Evolutionary conservation across 208 protist species (phyloP).

Genomic region (Willaertia magna): DNA sequence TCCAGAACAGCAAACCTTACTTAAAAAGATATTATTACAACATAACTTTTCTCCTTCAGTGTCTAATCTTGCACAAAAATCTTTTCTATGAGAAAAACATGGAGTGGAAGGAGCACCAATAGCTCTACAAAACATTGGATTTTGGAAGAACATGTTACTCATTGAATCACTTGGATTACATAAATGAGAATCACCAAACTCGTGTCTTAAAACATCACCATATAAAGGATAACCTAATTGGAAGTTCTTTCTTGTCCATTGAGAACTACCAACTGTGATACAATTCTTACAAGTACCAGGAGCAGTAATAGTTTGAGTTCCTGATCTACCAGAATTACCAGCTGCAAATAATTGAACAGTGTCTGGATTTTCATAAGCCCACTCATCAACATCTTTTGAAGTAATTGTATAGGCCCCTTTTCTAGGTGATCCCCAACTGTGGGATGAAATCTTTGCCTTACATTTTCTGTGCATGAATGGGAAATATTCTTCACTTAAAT

Average conservation of each 20-base stretch:
- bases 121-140: not conserved
- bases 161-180: not conserved
- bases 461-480: conserved; percentile 3
- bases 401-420: not conserved
- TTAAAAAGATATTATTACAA: not conserved
- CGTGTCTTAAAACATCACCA: not conserved
- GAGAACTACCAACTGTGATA: not conserved
- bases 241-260: not conserved
- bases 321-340: conserved; percentile 4
- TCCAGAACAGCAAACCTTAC: not conserved
- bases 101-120: not conserved
- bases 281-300: conserved; percentile 8
- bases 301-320: not conserved
- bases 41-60: not conserved
- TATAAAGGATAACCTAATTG: not conserved
- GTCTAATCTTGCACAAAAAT: not conserved
- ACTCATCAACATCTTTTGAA: not conserved
- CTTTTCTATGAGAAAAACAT: not conserved
- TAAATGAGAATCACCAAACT: not conserved
- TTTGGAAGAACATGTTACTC: not conserved
- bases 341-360: conserved; percentile 2
- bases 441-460: not conserved
- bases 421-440: not conserved
- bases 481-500: not conserved
- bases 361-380: not conserved